Base-by-base conservation (phyloP, 2,329 filamentous ascomycete species). In the Cyclaneusma minus region DNA sequence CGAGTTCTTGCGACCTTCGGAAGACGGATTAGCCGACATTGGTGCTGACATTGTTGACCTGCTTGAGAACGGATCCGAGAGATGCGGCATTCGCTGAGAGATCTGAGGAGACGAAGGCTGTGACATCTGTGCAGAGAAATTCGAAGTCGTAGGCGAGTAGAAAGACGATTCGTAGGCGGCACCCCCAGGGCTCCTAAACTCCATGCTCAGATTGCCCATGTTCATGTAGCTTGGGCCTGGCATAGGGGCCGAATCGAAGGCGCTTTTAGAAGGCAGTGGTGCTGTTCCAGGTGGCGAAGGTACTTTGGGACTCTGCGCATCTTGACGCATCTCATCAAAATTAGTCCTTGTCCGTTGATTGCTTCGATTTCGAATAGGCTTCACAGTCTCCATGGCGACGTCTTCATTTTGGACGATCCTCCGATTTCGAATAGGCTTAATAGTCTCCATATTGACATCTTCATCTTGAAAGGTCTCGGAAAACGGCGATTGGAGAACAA, bases 371-470 rank as follows among this genome's bases (percentile, higher is more conserved):
- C 57, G 55, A 9, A 48, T 41, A 4, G 69, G 68, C 50, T 72
- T 74, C 39, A 75, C 58, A 0, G 69, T 74, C 47, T 72, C 68
- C 63, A 72, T 68, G 9, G 68, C 72, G 47, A 69, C 68, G 39
- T 76, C 70, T 35, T 71, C 72, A 23, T 58, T 60, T 14, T 73
- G 67, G 3, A 60, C 47, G 41, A 76, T 76, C 28, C 75, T 55
- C 40, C 60, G 55, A 26, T 21, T 21, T 11, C 9, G 9, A 14
- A 9, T 17, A 6, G 7, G 18, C 11, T 38, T 39, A 13, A 40
- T 39, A 13, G 41, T 38, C 12, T 41, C 39, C 27, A 42, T 36
- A 31, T 46, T 45, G 28, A 45, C 30, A 27, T 35, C 42, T n/a
- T n/a, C n/a, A n/a, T n/a, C n/a, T 25, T 16, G 15, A 15, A 14